Evolutionary conservation across 2,329 filamentous ascomycete genomes (phyloP).

Genomic region (Aspergillus sp.): DNA sequence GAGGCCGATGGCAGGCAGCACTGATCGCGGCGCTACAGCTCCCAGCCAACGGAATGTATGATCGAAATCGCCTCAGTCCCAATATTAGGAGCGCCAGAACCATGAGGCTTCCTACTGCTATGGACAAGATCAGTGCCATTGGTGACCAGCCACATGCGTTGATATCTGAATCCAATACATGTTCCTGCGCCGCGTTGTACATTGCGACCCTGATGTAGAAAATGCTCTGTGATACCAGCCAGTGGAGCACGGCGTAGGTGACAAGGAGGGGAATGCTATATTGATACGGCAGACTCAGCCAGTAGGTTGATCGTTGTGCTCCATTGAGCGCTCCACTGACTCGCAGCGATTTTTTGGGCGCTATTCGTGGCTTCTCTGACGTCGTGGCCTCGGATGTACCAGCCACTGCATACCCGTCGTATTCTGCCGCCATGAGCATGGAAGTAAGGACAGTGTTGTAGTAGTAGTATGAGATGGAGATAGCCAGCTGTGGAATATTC

Average conservation of each 20-base stretch:
- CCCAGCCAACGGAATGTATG: constrained; percentile 26
- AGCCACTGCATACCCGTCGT: neutral
- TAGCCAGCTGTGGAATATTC: constrained; percentile 30
- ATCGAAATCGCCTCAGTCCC: constrained; percentile 15
- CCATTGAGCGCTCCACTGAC: constrained; percentile 35
- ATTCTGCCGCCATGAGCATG: constrained; percentile 42
- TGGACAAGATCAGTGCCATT: constrained; percentile 5
- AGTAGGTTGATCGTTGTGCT: constrained; percentile 45
- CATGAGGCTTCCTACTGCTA: constrained; percentile 1
- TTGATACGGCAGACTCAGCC: constrained; percentile 40
- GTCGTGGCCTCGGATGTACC: neutral
- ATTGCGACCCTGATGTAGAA: constrained; percentile 37
- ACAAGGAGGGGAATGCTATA: constrained; percentile 31
- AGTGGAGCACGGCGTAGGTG: constrained; percentile 40
- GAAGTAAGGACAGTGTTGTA: constrained; percentile 40
- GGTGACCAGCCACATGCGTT: constrained; percentile 3
- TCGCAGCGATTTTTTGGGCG: constrained; percentile 47
- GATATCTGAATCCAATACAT: neutral
- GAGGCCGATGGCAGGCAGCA: constrained; percentile 29
- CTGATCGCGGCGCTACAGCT: constrained; percentile 31
- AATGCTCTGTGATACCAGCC: constrained; percentile 47
- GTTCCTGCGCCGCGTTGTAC: constrained; percentile 11
- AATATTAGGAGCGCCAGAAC: constrained; percentile 13
- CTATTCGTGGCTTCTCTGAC: neutral
- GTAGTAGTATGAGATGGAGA: constrained; percentile 32